phyloP scores from a whole-genome alignment of 1,284 basidiomycete species.

The Bjerkandera adusta region DNA sequence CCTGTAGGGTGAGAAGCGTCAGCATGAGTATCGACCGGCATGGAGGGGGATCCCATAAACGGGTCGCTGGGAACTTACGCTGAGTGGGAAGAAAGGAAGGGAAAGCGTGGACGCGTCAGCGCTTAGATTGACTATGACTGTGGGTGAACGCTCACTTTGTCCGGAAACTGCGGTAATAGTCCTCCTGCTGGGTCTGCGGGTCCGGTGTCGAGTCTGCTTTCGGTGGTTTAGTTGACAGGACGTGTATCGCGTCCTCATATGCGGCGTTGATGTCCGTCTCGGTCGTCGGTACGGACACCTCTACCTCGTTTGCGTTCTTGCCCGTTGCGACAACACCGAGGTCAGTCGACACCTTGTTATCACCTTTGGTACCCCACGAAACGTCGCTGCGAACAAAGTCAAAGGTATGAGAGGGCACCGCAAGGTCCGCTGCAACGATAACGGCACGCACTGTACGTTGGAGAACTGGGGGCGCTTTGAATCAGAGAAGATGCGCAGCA shows the following conservation, averaged over 20 bases:
- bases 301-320: slow-evolving; percentile 70
- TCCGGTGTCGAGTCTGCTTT: slow-evolving; percentile 66
- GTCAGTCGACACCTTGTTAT: slow-evolving; percentile 83
- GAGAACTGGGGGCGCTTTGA: slow-evolving; percentile 54
- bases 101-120: slow-evolving; percentile 6
- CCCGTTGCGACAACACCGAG: slow-evolving; percentile 73
- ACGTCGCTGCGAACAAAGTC: slow-evolving; percentile 47
- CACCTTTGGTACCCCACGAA: slow-evolving; percentile 91
- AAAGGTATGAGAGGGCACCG: slow-evolving; percentile 8
- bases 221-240: slow-evolving; percentile 72
- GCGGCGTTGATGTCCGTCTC: slow-evolving; percentile 86
- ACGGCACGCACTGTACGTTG: slow-evolving; percentile 68
- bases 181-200: slow-evolving; percentile 75
- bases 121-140: background rate
- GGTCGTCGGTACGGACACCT: slow-evolving; percentile 76
- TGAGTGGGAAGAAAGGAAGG: slow-evolving; percentile 10
- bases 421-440: slow-evolving; percentile 2
- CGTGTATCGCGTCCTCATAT: slow-evolving; percentile 83
- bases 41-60: background rate
- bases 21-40: slow-evolving; percentile 4
- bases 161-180: slow-evolving; percentile 86
- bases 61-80: no score
- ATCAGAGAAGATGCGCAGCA: slow-evolving; percentile 1
- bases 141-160: slow-evolving; percentile 60
- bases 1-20: slow-evolving; percentile 29